Base-by-base conservation (phyloP, 805 yeast species). In the Candida xiaguanensis region DNA sequence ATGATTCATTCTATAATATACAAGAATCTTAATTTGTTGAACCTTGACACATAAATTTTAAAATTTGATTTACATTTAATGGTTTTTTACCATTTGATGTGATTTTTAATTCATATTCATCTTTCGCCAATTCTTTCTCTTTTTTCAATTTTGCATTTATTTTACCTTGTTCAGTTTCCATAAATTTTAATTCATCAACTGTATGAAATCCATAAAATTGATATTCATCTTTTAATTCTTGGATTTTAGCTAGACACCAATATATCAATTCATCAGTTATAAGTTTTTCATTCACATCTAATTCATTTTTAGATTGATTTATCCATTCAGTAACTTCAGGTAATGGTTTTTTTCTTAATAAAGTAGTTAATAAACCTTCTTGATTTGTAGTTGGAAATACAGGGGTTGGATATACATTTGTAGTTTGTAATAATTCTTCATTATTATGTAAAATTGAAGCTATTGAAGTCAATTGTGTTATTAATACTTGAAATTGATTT, bases 301-400 rank as follows among this genome's bases (percentile, higher is more conserved):
- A 42, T 17, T 46, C 48, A 3, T 43, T 18, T n/a, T 36, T 31
- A 47, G 53, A 67, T 15, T 64, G 59, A 24, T 70, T 70, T 6
- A 89, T 75, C 97, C 98, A 91, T 34, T 78, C 85, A 37, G 80
- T 85, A 2, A 91, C 95, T 46, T 90, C 97, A 0, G 99, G 98
- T 8, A 86, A 66, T 36, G 83, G 82, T 56, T 90, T 91, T 57
- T 90, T 93, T 42, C 98, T 74, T 43, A 93, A 60, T 43, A 93
- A 66, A 0, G 97, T 89, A 0, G 95, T 85, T 36, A 90, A 63
- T 25, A 93, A 69, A 2, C 88, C 85, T 51, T 85, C 90, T 47
- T 86, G 90, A 31, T 86, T 84, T 1, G 87, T 76, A 0, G 95
- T 78, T 7, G 97, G 97, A 56, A 91, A 93, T 15, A 75, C 74